Evolutionary conservation across 176 grass and related monocot species (phyloP).

Genomic region (Carex myosuroides): DNA sequence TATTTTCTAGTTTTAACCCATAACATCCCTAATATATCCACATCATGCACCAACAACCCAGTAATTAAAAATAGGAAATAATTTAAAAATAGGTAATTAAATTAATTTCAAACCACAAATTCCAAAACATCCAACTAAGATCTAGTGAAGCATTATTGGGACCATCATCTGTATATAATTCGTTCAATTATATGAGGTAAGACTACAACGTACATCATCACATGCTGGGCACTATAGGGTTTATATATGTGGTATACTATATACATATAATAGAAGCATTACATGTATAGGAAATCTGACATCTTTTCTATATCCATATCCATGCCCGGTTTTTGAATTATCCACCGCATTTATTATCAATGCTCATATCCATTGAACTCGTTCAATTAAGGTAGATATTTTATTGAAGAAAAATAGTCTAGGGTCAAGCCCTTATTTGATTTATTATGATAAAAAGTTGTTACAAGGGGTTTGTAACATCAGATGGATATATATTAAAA

Average conservation of each 20-base stretch:
- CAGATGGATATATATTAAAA: too few relatives aligned
- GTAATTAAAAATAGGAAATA: neutral
- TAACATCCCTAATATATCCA: neutral
- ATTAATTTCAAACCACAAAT: neutral
- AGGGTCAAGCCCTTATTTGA: too few relatives aligned
- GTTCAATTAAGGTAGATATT: too few relatives aligned
- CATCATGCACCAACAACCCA: neutral
- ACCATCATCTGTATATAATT: neutral
- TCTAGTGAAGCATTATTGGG: neutral
- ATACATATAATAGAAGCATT: neutral
- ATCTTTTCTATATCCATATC: neutral
- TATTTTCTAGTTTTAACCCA: too few relatives aligned
- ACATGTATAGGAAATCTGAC: neutral
- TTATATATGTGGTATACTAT: neutral
- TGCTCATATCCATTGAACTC: too few relatives aligned
- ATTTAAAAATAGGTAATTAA: neutral
- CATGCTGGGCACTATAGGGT: neutral
- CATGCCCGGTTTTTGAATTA: too few relatives aligned
- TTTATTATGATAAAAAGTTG: too few relatives aligned
- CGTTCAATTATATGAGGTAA: neutral
- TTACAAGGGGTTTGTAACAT: too few relatives aligned
- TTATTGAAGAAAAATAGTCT: too few relatives aligned
- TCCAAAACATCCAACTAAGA: neutral
- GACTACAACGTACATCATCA: neutral
- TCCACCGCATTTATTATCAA: too few relatives aligned